Evolutionary conservation across 257 asterid species (phyloP).

Genomic region (Verbena officinalis): DNA sequence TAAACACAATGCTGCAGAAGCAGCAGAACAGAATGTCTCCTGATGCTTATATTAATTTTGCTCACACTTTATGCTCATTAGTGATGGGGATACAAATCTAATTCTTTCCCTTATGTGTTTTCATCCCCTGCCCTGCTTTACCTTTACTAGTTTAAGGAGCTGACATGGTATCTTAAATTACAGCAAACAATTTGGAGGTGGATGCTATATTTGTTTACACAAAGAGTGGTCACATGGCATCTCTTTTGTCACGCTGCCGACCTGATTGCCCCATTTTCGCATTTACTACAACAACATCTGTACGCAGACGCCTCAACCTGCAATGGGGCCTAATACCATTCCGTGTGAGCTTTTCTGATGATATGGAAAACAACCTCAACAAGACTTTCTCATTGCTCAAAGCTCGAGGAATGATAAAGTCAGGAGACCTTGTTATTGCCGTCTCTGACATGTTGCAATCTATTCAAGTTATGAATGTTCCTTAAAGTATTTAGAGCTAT

Average conservation of each 20-base stretch:
- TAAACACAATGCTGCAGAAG: background rate
- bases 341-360: slow-evolving; percentile 91
- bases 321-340: slow-evolving; percentile 98
- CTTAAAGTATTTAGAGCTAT: slow-evolving; percentile 39
- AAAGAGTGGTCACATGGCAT: slow-evolving; percentile 93
- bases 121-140: background rate
- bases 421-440: slow-evolving; percentile 91
- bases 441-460: slow-evolving; percentile 97
- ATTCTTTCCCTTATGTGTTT: background rate
- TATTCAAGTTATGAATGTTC: slow-evolving; percentile 97
- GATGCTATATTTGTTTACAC: slow-evolving; percentile 98
- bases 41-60: slow-evolving; percentile 9
- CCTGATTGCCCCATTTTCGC: slow-evolving; percentile 99
- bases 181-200: slow-evolving; percentile 89
- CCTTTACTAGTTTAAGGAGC: slow-evolving; percentile 17
- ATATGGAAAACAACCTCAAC: slow-evolving; percentile 94
- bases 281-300: slow-evolving; percentile 77
- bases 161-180: slow-evolving; percentile 32
- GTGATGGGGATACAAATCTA: slow-evolving; percentile 4
- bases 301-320: slow-evolving; percentile 88
- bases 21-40: background rate
- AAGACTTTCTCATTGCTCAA: slow-evolving; percentile 86
- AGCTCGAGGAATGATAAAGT: slow-evolving; percentile 92
- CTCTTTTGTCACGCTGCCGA: slow-evolving; percentile 91
- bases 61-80: background rate